Evolutionary conservation across 2,329 filamentous ascomycete species (phyloP).

Genomic region (Cladosporium sp.): DNA sequence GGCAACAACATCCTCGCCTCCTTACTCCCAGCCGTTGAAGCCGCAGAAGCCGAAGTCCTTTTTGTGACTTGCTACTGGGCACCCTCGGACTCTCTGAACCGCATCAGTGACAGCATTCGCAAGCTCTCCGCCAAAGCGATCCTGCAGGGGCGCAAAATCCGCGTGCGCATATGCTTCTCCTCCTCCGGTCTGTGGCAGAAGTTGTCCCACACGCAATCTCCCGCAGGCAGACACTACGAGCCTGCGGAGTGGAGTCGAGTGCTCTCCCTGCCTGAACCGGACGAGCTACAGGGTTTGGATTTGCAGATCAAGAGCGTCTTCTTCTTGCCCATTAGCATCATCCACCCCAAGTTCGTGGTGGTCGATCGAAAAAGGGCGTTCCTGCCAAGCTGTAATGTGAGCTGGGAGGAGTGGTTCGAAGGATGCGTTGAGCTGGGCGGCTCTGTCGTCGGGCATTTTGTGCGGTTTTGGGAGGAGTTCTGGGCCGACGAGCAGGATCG

Average conservation of each 20-base stretch:
- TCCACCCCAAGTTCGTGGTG: conserved; percentile 81
- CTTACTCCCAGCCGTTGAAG: conserved; percentile 58
- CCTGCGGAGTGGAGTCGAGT: conserved; percentile 54
- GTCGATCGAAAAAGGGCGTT: conserved; percentile 64
- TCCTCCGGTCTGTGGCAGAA: conserved; percentile 70
- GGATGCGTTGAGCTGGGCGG: conserved; percentile 67
- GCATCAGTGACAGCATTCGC: conserved; percentile 55
- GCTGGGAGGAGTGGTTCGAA: conserved; percentile 86
- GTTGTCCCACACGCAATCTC: conserved; percentile 64
- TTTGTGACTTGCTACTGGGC: conserved; percentile 85
- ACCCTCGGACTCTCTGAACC: conserved; percentile 56
- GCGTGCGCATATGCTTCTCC: conserved; percentile 72
- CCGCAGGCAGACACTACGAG: conserved; percentile 58
- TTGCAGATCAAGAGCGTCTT: conserved; percentile 73
- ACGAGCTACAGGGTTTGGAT: conserved; percentile 57
- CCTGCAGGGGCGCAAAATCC: conserved; percentile 38
- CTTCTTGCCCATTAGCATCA: conserved; percentile 75
- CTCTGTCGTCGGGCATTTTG: conserved; percentile 55
- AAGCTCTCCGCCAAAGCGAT: conserved; percentile 52
- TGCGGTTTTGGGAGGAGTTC: conserved; percentile 64
- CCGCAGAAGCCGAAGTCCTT: conserved; percentile 62
- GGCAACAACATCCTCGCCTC: conserved; percentile 40
- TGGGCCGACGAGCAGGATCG: conserved; percentile 50
- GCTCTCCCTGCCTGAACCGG: conserved; percentile 60
- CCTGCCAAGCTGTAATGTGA: conserved; percentile 77